Conservation (phyloP, 176 grass and related monocot genomes). For the Sorghum bicolor region DNA sequence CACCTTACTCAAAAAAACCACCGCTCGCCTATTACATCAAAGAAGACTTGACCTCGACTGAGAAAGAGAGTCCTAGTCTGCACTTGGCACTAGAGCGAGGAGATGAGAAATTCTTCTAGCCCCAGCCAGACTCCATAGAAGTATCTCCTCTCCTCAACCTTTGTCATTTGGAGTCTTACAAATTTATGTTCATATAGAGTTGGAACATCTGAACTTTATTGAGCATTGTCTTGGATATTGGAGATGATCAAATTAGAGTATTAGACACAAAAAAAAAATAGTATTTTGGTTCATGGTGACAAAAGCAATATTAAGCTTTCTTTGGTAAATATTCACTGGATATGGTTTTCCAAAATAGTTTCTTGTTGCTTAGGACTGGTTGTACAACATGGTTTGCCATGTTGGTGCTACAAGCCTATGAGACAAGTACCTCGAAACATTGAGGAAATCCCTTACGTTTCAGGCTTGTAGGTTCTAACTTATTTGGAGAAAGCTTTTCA, state of each 20-base stretch:
- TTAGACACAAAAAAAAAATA: neutral
- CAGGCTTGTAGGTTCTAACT: slow-evolving; percentile 3
- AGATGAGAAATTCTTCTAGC: no score
- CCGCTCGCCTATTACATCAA: no score
- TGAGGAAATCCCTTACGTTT: neutral
- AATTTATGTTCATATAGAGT: slow-evolving; percentile 1
- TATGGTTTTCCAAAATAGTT: neutral
- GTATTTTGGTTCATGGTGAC: slow-evolving; percentile 11
- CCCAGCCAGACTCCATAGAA: no score
- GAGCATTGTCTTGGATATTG: neutral
- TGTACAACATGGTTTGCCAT: slow-evolving; percentile 2
- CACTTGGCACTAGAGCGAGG: no score
- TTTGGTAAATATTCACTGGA: no score
- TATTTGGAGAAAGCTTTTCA: neutral
- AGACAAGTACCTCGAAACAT: neutral
- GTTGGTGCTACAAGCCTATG: neutral
- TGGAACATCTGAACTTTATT: neutral
- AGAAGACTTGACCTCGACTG: no score
- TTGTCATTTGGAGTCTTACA: slow-evolving; percentile 11
- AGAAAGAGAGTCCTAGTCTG: no score
- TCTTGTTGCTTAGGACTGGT: neutral
- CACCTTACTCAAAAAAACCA: no score
- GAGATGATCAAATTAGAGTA: neutral
- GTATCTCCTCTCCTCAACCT: slow-evolving; percentile 11
- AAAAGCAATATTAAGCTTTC: neutral